Base-by-base conservation (phyloP, 805 yeast species). In the Ogataea thermomethanolica region DNA sequence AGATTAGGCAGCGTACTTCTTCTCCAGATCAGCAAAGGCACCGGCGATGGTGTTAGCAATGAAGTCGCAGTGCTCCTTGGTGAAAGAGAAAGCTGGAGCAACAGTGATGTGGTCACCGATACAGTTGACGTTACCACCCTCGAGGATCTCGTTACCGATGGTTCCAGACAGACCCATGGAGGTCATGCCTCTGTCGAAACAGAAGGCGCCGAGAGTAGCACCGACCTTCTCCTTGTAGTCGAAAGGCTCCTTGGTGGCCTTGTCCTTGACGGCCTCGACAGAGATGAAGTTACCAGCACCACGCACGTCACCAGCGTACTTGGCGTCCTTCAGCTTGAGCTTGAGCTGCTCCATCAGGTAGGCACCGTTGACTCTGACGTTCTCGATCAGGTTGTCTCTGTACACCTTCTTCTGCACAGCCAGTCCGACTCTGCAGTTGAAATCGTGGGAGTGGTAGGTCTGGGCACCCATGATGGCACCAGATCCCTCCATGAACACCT, bases 271-370 rank as follows among this genome's bases (percentile, higher is more conserved):
- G 37, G 76, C 64, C 57, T 79, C 84, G 33, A 79, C 51, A 4
- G 78, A 65, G 71, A 80, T 67, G 60, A 79, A 79, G 28, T 76
- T 73, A 45, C 84, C 84, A 42, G 75, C 64, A 39, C 85, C 85
- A 59, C 85, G 70, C 27, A 79, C 71, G 49, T 79, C 79, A 43
- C 82, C 84, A 15, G 69, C 78, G 37, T 69, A 64, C 37, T 59
- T 59, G 43, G 53, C 54, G 31, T 62, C 62, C 33, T 61, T 61
- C 13, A 71, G 48, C 28, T 58, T 56, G 24, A 59, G 59, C 43
- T 59, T 57, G 35, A 75, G 57, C 47, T 55, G 59, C 12, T 49
- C 51, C 45, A 67, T 75, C 50, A 75, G 48, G 44, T 68, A 58
- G 41, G 53, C 64, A 44, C 80, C 81, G 51, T 54, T 62, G 34